phyloP scores from a whole-genome alignment of 2,329 filamentous ascomycete genomes.

The Cordyceps farinosa region DNA sequence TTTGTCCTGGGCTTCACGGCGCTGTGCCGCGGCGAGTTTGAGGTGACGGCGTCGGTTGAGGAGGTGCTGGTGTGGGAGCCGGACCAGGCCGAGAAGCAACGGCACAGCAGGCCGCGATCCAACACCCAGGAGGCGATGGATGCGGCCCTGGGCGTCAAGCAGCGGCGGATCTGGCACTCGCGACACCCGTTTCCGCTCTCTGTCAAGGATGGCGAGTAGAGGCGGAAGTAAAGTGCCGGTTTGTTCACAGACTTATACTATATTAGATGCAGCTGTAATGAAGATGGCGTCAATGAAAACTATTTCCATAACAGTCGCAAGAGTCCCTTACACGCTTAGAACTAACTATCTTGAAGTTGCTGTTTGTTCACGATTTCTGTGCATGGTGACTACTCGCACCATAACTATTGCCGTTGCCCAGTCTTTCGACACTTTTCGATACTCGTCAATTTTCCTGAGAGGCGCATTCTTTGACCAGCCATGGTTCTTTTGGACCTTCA shows the following conservation, averaged over 20 bases:
- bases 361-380: too few relatives aligned
- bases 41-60: constrained; percentile 76
- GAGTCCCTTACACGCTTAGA: not conserved
- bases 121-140: constrained; percentile 58
- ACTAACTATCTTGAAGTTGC: too few relatives aligned
- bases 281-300: not conserved
- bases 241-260: not conserved
- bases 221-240: not conserved
- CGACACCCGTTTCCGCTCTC: constrained; percentile 53
- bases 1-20: constrained; percentile 68
- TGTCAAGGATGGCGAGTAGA: constrained; percentile 43
- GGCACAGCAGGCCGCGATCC: constrained; percentile 38
- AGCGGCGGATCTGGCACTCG: constrained; percentile 63
- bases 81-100: constrained; percentile 27
- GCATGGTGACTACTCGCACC: too few relatives aligned
- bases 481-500: too few relatives aligned
- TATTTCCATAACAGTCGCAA: not conserved
- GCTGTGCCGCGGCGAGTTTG: constrained; percentile 77
- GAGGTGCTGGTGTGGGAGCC: constrained; percentile 60
- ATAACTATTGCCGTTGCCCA: too few relatives aligned
- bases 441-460: too few relatives aligned
- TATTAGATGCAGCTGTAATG: not conserved
- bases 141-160: constrained; percentile 54
- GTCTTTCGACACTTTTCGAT: too few relatives aligned
- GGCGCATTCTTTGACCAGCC: too few relatives aligned